phyloP scores from a whole-genome alignment of 257 asterid genomes.

The Linderniella brevidens region DNA sequence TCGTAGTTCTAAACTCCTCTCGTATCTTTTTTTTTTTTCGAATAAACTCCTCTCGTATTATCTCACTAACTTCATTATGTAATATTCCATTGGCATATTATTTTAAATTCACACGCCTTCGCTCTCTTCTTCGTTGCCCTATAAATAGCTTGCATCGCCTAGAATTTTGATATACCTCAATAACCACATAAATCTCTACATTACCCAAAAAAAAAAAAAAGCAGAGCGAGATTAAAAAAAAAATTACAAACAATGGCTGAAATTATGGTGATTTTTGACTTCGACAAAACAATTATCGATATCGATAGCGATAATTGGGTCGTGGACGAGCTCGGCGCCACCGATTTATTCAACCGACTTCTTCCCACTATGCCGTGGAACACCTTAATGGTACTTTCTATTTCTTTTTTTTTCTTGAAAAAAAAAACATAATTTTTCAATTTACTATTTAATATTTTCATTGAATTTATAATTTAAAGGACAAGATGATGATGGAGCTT shows the following conservation, averaged over 20 bases:
- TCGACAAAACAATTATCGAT: constrained; percentile 42
- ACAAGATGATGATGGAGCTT: constrained; percentile 42
- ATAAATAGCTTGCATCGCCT: too few species aligned
- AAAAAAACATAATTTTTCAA: not conserved
- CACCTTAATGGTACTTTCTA: constrained; percentile 19
- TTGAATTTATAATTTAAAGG: constrained; percentile 17
- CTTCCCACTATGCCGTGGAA: constrained; percentile 52
- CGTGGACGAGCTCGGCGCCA: constrained; percentile 32
- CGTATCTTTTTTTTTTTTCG: too few species aligned
- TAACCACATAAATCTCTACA: too few species aligned
- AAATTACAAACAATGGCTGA: constrained; percentile 18
- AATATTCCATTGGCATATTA: too few species aligned
- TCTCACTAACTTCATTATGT: too few species aligned
- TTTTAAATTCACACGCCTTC: too few species aligned
- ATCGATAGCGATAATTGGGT: constrained; percentile 47
- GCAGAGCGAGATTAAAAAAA: too few species aligned
- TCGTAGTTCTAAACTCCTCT: too few species aligned
- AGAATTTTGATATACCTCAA: too few species aligned
- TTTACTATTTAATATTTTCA: not conserved
- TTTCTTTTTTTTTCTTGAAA: not conserved
- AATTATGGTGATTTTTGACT: constrained; percentile 29
- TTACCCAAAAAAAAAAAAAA: too few species aligned
- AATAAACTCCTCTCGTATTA: too few species aligned
- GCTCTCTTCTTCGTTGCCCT: too few species aligned
- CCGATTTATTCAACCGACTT: constrained; percentile 33